Evolutionary conservation across 495 filamentous ascomycete genomes (phyloP).

Genomic region (Jackrogersella minutella): DNA sequence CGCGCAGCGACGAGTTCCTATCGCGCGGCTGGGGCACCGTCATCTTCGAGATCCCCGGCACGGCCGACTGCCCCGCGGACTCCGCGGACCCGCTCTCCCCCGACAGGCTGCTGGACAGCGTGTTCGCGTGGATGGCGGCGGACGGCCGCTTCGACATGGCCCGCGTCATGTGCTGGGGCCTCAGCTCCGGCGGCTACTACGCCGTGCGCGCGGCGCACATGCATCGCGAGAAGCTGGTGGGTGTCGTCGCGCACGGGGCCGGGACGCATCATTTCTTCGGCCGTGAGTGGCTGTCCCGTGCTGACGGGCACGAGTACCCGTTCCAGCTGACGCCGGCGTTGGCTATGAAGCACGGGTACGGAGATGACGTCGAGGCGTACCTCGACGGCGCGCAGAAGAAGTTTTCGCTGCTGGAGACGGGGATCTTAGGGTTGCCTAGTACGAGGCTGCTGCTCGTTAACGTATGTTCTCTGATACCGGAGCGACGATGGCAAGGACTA

Average conservation of each 20-base stretch:
- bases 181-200: conserved; percentile 80
- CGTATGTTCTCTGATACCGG: conserved; percentile 58
- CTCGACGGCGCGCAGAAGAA: conserved; percentile 67
- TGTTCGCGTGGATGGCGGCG: conserved; percentile 71
- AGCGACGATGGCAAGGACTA: too few species aligned
- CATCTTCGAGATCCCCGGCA: conserved; percentile 79
- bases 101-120: conserved; percentile 68
- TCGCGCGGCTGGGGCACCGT: conserved; percentile 67
- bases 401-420: conserved; percentile 77
- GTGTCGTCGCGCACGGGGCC: conserved; percentile 74
- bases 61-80: conserved; percentile 78
- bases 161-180: conserved; percentile 73
- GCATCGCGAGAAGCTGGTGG: conserved; percentile 65
- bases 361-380: conserved; percentile 63
- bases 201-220: conserved; percentile 77
- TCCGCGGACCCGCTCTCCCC: conserved; percentile 54
- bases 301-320: conserved; percentile 81
- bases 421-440: conserved; percentile 69
- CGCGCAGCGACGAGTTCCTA: conserved; percentile 71
- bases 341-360: conserved; percentile 75
- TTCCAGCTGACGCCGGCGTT: conserved; percentile 72
- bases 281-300: conserved; percentile 68
- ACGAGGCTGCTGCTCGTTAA: conserved; percentile 74
- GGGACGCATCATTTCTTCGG: conserved; percentile 76
- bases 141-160: conserved; percentile 67